A percentile compares a stretch with the other conserved stretches of the same genome.
These are phyloP conservation scores for Fusarium floridanum DNA, from an alignment of 2,329 filamentous ascomycete genomes.

Conservation along the genomic window DNA sequence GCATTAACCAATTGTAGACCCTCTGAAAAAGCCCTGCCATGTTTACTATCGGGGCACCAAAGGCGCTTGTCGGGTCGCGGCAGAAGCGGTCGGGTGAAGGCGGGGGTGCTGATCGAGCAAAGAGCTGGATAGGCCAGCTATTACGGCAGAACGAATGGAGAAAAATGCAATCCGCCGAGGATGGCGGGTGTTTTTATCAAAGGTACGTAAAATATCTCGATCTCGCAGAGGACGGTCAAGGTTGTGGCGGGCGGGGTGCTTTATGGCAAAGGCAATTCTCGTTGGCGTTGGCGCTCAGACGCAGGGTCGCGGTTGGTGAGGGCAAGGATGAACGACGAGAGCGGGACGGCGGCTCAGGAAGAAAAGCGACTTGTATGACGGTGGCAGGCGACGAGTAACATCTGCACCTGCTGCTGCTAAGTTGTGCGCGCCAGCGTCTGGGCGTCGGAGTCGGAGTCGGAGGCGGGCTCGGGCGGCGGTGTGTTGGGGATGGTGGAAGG, in stretches of 20 bases:
- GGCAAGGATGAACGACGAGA: constrained; percentile 35
- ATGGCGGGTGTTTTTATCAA: constrained; percentile 15
- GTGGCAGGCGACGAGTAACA: constrained; percentile 47
- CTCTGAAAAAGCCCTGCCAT: constrained; percentile 95
- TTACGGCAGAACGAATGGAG: constrained; percentile 19
- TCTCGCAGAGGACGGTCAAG: constrained; percentile 35
- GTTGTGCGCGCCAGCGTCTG: constrained; percentile 47
- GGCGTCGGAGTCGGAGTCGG: constrained; percentile 41
- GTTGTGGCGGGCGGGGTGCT: constrained; percentile 46
- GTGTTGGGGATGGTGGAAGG: constrained; percentile 45
- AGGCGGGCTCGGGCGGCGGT: constrained; percentile 42
- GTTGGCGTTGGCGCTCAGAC: constrained; percentile 46
- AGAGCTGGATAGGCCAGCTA: constrained; percentile 23
- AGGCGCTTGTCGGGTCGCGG: constrained; percentile 38
- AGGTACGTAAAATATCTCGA: constrained; percentile 32
- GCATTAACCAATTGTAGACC: constrained; percentile 98
- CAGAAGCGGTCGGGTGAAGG: constrained; percentile 44
- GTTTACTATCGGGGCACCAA: constrained; percentile 45
- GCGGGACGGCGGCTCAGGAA: constrained; percentile 39
- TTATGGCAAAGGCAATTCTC: constrained; percentile 45
- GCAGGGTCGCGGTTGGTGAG: constrained; percentile 37
- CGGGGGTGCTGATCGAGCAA: constrained; percentile 42
- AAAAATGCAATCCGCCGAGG: constrained; percentile 23
- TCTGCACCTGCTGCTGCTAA: constrained; percentile 40
- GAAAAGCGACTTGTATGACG: constrained; percentile 47